Evolutionary conservation across 2,329 filamentous ascomycete genomes (phyloP), one percentile per base, ranked within the genome.

Genomic region (Sordariomycetes sp.): DNA sequence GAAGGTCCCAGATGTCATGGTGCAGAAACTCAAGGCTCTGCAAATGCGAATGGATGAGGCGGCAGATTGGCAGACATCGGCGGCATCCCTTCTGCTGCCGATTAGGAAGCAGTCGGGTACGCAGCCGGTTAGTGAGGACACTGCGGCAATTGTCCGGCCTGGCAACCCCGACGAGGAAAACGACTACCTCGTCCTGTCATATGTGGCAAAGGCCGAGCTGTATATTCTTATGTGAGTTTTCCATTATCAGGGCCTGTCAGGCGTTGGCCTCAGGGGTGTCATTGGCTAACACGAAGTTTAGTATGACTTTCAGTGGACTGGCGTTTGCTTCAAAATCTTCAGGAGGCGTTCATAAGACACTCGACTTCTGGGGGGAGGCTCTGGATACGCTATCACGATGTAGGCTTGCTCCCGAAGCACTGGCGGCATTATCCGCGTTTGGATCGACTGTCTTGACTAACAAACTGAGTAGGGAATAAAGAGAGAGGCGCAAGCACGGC

Each of bases 41-140:
- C 85, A 90, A 66, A 71, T 73, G 46, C 79, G 77, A 50, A 74
- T 89, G 65, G 86, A 90, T 60, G 72, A 79, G 24, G 76, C 78
- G 46, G 72, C 79, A 53, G 71, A 75, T 59, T 81, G 77, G 79
- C 64, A 75, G 61, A 68, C 75, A 22, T 67, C 74, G 51, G 73
- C 75, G 12, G 72, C 76, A 0, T 76, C 81, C 58, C 72, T 85
- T 52, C 64, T 79, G 7, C 70, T 87, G 48, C 83, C 83, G 0
- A 76, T 87, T 58, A 77, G 74, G 54, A 80, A 78, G 59, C 76
- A 79, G 59, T 64, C 71, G 0, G 75, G 73, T 14, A 74, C 75
- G 28, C 72, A 75, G 58, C 51, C 57, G 16, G 55, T 61, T 28
- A 85, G 81, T 62, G 69, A 70, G 2, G 83, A 86, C 58, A 86